Conservation (phyloP, 805 yeast genomes). For the Candida mattraensis region DNA sequence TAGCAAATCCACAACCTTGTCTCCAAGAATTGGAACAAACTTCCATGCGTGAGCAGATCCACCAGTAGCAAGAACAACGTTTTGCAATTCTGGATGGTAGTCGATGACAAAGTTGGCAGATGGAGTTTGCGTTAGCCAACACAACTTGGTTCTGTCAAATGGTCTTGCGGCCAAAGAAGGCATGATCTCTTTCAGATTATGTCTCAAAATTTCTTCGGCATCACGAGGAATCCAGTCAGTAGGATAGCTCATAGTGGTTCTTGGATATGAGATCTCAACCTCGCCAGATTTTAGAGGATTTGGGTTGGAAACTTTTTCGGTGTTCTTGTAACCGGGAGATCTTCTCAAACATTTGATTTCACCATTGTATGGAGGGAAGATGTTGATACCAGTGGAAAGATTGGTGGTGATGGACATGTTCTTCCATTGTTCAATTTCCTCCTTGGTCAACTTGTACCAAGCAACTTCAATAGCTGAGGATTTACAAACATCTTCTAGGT, state of each 20-base stretch:
- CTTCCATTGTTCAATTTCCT: slow-evolving; percentile 25
- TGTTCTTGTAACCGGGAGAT: slow-evolving; percentile 29
- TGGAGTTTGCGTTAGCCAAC: slow-evolving; percentile 30
- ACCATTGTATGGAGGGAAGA: slow-evolving; percentile 30
- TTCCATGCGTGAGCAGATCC: slow-evolving; percentile 33
- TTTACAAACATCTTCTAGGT: slow-evolving; percentile 18
- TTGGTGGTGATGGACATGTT: slow-evolving; percentile 30
- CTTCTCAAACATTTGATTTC: slow-evolving; percentile 28
- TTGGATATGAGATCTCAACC: slow-evolving; percentile 23
- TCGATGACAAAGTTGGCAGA: slow-evolving; percentile 27
- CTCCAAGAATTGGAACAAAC: slow-evolving; percentile 28
- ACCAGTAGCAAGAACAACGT: slow-evolving; percentile 27
- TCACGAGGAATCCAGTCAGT: slow-evolving; percentile 29
- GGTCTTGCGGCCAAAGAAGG: slow-evolving; percentile 24
- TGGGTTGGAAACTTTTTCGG: slow-evolving; percentile 19
- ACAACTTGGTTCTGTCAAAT: slow-evolving; percentile 27
- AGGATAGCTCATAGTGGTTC: slow-evolving; percentile 23
- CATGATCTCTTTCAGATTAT: slow-evolving; percentile 24
- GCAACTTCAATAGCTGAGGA: slow-evolving; percentile 28
- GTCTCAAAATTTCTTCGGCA: slow-evolving; percentile 24
- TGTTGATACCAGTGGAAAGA: slow-evolving; percentile 29
- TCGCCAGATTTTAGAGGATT: slow-evolving; percentile 10
- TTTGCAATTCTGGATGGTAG: slow-evolving; percentile 22
- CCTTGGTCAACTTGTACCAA: slow-evolving; percentile 24
- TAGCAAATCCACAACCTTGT: slow-evolving; percentile 26